A percentile compares a stretch with the other conserved stretches of the same genome.
These are phyloP conservation scores for Phanerochaete carnosa DNA, from an alignment of 768 basidiomycete genomes.

Conservation along the genomic window DNA sequence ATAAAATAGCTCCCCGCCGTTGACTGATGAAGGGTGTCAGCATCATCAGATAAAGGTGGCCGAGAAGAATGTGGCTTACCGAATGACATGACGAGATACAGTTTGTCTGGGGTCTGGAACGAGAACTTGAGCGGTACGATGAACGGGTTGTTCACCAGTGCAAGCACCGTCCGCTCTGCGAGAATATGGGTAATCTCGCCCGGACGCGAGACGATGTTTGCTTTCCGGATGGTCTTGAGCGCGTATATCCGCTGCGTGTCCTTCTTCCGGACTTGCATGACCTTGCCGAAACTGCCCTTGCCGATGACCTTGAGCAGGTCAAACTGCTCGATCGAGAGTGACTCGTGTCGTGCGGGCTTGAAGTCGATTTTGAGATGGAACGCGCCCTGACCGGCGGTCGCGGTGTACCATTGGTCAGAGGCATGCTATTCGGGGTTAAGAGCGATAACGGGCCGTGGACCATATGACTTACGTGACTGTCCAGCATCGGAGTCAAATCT, in stretches of 20 bases:
- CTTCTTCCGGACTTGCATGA: conserved; percentile 99
- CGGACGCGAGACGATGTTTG: conserved; percentile 92
- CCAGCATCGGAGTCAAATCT: conserved; percentile 81
- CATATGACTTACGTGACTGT: conserved; percentile 57
- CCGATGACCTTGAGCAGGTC: conserved; percentile 97
- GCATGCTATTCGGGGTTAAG: conserved; percentile 48
- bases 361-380: conserved; percentile 97
- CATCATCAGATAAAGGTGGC: not conserved
- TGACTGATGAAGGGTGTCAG: conserved; percentile 48
- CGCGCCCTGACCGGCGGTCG: conserved; percentile 80
- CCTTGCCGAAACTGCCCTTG: conserved; percentile 97
- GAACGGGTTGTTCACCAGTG: conserved; percentile 97
- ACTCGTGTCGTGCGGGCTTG: conserved; percentile 79
- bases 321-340: conserved; percentile 93
- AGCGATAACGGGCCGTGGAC: not conserved
- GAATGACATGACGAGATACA: conserved; percentile 97
- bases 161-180: conserved; percentile 94
- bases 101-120: conserved; percentile 96
- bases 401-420: conserved; percentile 88
- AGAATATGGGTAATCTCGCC: conserved; percentile 98
- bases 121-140: conserved; percentile 99
- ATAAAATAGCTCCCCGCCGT: conserved; percentile 97
- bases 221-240: conserved; percentile 96
- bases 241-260: conserved; percentile 98
- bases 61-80: conserved; percentile 40